Evolutionary conservation across 768 basidiomycete species (phyloP), one percentile per base, ranked within the genome.

Genomic region (Mycena indigotica): DNA sequence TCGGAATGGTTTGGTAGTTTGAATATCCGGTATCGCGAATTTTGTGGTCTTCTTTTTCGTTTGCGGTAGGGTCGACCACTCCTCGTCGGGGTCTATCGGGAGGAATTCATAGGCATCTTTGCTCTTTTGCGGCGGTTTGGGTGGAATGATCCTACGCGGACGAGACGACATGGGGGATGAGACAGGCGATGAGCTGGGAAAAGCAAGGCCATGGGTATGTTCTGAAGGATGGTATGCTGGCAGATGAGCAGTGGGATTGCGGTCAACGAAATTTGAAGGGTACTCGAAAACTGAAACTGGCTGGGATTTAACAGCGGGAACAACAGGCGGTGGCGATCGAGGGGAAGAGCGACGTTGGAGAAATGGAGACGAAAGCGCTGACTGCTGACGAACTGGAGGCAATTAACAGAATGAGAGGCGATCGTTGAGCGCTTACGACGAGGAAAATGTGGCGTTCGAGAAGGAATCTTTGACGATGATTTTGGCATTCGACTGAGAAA

Each of bases 31-130:
- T n/a, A n/a, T n/a, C n/a, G n/a, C n/a, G n/a, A n/a, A n/a, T 44
- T 46, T 53, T 29, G 24, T 3, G 26, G 30, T 48, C 41, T 73
- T 75, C 5, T 38, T 74, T 62, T 73, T 77, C 21, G 68, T 65
- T 3, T 55, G n/a, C 4, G 72, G 72, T 13, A 78, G 60, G 2
- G 77, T 76, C 21, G 67, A 70, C 76, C 76, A 78, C 19, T 69
- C 63, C 49, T 74, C 73, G 45, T 77, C 76, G 2, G 69, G 55
- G 49, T 77, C 73, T 5, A 61, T 45, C 3, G 48, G 51, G 8
- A 58, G 39, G 52, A 69, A 69, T 19, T 57, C 56, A 46, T 77
- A 75, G 6, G 72, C 71, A 26, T 63, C 46, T 35, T 75, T 68
- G 17, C 52, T 58, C 30, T 54, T 46, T 30, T 53, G 55, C 49